Percentiles rank a stretch among this genome's conserved stretches.
Evolutionary conservation across 495 filamentous ascomycete species (phyloP).

Genomic region (Astrothelium macrocarpum): DNA sequence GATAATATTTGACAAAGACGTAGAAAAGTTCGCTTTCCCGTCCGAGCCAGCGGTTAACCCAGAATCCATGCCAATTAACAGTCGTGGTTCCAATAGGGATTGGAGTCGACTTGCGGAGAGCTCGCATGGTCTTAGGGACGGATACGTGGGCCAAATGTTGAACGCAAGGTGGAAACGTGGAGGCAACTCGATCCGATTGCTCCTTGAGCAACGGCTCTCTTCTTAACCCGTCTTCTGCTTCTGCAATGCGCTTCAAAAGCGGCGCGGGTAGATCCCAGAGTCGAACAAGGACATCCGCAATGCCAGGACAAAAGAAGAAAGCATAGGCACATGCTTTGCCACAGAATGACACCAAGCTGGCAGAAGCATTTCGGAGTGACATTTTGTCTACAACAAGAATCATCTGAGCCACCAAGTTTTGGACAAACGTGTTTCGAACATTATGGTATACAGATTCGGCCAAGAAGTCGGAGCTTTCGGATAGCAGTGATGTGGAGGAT

Average conservation of each 20-base stretch:
- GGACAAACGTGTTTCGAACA: slow-evolving; percentile 78
- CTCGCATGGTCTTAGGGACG: slow-evolving; percentile 48
- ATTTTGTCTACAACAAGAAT: slow-evolving; percentile 83
- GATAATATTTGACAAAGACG: slow-evolving; percentile 86
- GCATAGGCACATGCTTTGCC: slow-evolving; percentile 92
- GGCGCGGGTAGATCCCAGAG: slow-evolving; percentile 66
- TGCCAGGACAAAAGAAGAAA: slow-evolving; percentile 87
- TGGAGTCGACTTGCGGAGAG: slow-evolving; percentile 58
- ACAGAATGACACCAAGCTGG: slow-evolving; percentile 83
- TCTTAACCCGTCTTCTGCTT: slow-evolving; percentile 49
- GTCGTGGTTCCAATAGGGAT: slow-evolving; percentile 59
- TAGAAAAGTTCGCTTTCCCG: slow-evolving; percentile 88
- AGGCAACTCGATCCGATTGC: slow-evolving; percentile 47
- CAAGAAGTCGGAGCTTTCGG: slow-evolving; percentile 65
- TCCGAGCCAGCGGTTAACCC: slow-evolving; percentile 79
- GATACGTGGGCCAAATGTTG: slow-evolving; percentile 65
- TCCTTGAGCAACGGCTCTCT: slow-evolving; percentile 28
- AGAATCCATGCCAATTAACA: slow-evolving; percentile 78
- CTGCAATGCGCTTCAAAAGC: slow-evolving; percentile 57
- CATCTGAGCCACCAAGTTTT: slow-evolving; percentile 83
- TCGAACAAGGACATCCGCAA: slow-evolving; percentile 76
- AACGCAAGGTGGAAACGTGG: slow-evolving; percentile 63
- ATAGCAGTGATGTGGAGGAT: slow-evolving; percentile 47
- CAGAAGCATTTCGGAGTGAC: slow-evolving; percentile 80
- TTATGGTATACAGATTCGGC: slow-evolving; percentile 90